Evolutionary conservation across 345 rosid species (phyloP).

Genomic region (Xanthoceras sorbifolium): DNA sequence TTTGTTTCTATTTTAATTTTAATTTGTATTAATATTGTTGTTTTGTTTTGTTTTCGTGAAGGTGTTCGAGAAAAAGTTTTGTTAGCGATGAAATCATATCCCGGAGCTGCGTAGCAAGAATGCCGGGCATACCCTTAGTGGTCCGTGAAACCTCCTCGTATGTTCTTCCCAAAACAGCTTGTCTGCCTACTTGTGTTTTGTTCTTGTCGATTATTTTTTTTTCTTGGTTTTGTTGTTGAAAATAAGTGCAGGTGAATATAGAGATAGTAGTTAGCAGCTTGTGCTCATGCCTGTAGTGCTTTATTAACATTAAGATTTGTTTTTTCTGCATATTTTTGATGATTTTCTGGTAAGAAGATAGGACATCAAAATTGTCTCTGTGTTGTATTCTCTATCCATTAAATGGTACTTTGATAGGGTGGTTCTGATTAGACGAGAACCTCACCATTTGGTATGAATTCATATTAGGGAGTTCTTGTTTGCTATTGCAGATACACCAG

Average conservation of each 20-base stretch:
- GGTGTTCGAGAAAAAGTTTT: background rate
- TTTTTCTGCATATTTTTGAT: too few species aligned
- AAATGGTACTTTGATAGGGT: background rate
- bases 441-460: background rate
- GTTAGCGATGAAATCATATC: slow-evolving; percentile 39
- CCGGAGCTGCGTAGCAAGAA: slow-evolving; percentile 45
- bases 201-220: background rate
- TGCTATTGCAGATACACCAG: slow-evolving; percentile 54
- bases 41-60: background rate
- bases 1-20: background rate
- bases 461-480: background rate
- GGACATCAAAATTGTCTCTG: background rate
- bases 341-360: too few species aligned
- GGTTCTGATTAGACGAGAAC: background rate
- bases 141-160: slow-evolving; percentile 83
- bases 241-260: background rate
- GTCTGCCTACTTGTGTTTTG: slow-evolving; percentile 8
- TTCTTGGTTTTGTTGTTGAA: background rate
- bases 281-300: background rate
- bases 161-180: slow-evolving; percentile 21
- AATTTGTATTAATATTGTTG: too few species aligned
- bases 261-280: background rate
- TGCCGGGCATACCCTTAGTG: slow-evolving; percentile 93
- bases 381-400: background rate
- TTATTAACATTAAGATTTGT: background rate